phyloP scores from a whole-genome alignment of 2,329 filamentous ascomycete species.

The Alternaria arborescens region DNA sequence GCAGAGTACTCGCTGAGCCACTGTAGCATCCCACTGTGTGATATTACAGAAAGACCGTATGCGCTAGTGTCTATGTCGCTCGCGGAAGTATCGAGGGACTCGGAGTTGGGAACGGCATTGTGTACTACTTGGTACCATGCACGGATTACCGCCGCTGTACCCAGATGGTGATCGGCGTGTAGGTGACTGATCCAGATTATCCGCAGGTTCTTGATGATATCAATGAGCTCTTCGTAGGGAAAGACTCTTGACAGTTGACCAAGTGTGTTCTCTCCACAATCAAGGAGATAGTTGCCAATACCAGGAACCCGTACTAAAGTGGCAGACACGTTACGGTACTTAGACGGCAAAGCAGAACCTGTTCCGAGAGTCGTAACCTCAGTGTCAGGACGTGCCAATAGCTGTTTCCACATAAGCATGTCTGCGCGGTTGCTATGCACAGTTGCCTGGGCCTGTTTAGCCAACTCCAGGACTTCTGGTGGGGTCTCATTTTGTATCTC shows the following conservation, averaged over 20 bases:
- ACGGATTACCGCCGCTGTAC: slow-evolving; percentile 79
- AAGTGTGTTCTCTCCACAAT: slow-evolving; percentile 91
- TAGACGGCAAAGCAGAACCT: slow-evolving; percentile 87
- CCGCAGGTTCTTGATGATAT: slow-evolving; percentile 80
- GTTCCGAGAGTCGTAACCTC: slow-evolving; percentile 91
- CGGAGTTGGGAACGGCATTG: slow-evolving; percentile 40
- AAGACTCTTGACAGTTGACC: slow-evolving; percentile 84
- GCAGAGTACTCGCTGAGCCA: slow-evolving; percentile 83
- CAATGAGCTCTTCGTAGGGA: slow-evolving; percentile 67
- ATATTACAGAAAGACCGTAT: slow-evolving; percentile 63
- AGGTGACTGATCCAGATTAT: slow-evolving; percentile 93
- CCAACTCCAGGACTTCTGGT: slow-evolving; percentile 62
- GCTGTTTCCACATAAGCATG: slow-evolving; percentile 66
- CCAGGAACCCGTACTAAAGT: slow-evolving; percentile 86
- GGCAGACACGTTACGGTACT: slow-evolving; percentile 93
- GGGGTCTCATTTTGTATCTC: slow-evolving; percentile 55
- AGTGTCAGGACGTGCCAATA: slow-evolving; percentile 76
- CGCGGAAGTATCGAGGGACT: slow-evolving; percentile 21
- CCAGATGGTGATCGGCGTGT: slow-evolving; percentile 95
- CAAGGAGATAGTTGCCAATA: slow-evolving; percentile 86
- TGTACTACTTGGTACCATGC: slow-evolving; percentile 76
- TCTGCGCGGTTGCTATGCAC: slow-evolving; percentile 51
- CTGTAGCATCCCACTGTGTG: slow-evolving; percentile 73
- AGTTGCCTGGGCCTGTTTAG: slow-evolving; percentile 53
- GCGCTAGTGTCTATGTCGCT: slow-evolving; percentile 42